These are phyloP conservation scores for Lasiosphaeria hispida DNA, from an alignment of 495 filamentous ascomycete genomes.

Conservation along the genomic window DNA sequence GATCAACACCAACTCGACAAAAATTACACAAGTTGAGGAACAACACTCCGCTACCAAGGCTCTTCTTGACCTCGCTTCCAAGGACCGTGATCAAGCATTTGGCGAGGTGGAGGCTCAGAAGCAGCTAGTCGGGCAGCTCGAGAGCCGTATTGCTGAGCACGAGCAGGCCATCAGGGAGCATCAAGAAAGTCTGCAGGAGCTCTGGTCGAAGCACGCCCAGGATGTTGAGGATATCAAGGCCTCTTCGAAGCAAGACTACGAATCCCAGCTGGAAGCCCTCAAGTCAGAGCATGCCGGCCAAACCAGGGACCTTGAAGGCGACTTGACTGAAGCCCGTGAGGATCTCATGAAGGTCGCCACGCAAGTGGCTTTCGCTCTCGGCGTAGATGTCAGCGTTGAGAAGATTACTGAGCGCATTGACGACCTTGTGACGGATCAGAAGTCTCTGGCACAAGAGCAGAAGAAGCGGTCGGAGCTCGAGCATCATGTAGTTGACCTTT, in stretches of 20 bases:
- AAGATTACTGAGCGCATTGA: conserved; percentile 54
- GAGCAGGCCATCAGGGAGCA: conserved; percentile 49
- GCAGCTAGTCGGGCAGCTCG: conserved; percentile 54
- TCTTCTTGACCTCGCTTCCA: conserved; percentile 52
- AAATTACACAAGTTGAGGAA: conserved; percentile 64
- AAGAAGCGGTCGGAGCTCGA: conserved; percentile 53
- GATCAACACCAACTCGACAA: conserved; percentile 59
- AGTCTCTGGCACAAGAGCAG: conserved; percentile 52
- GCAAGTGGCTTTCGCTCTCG: conserved; percentile 52
- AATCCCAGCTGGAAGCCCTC: conserved; percentile 43
- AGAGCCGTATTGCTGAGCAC: conserved; percentile 55
- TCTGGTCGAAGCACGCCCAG: conserved; percentile 44
- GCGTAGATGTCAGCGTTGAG: conserved; percentile 53
- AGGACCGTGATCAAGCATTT: conserved; percentile 44
- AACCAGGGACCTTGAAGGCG: conserved; percentile 60
- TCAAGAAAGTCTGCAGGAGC: conserved; percentile 44
- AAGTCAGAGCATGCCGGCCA: conserved; percentile 57
- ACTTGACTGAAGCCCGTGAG: conserved; percentile 67
- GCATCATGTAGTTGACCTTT: conserved; percentile 46
- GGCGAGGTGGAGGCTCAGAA: conserved; percentile 50
- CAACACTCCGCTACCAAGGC: conserved; percentile 58
- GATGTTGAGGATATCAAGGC: conserved; percentile 51
- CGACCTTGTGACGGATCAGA: conserved; percentile 48
- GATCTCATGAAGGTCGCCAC: conserved; percentile 63
- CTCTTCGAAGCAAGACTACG: conserved; percentile 38